Evolutionary conservation across 345 rosid genomes (phyloP), one percentile per base, ranked within the genome.

Genomic region (Citrus glauca): DNA sequence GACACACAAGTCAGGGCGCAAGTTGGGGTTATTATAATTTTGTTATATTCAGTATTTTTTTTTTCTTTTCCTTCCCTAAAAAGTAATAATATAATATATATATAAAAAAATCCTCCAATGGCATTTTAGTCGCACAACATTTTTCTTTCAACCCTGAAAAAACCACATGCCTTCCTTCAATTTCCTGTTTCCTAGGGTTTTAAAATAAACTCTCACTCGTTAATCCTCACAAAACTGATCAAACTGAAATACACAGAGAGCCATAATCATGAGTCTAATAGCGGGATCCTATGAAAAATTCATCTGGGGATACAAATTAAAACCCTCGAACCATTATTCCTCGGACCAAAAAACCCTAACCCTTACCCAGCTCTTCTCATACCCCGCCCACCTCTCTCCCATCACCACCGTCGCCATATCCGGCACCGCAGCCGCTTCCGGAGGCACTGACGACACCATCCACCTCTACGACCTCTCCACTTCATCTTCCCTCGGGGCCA

Each of bases 221-320:
- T 16, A 17, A 20, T 5, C 28, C n/a, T 2, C 4, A 66, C n/a
- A 5, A 20, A 66, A 3, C 22, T 66, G 70, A 35, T 66, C 78
- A 13, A 24, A 32, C 22, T 13, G 6, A 59, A 4, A 19, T 22
- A 14, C 40, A 27, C 20, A 10, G n/a, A 53, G 8, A 28, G 7
- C 35, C n/a, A 6, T 10, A 32, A 66, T 72, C 74, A 92, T 91
- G 98, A 88, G 91, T 66, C 76, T 95, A 32, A 86, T 95, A 42
- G 97, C 99, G 56, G 99, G 99, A 7, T 92, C 98, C 16, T 93
- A 95, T 80, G 99, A 95, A 87, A 89, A 88, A 78, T 92, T 85
- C 86, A 89, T 95, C 7, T 93, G 94, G 97, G 97, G 97, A 8
- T 95, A 88, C 89, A 92, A 85, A 82, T 90, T 95, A 63, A 92